phyloP scores from a whole-genome alignment of 2,329 filamentous ascomycete genomes.

The Aspergillaceae sp. region DNA sequence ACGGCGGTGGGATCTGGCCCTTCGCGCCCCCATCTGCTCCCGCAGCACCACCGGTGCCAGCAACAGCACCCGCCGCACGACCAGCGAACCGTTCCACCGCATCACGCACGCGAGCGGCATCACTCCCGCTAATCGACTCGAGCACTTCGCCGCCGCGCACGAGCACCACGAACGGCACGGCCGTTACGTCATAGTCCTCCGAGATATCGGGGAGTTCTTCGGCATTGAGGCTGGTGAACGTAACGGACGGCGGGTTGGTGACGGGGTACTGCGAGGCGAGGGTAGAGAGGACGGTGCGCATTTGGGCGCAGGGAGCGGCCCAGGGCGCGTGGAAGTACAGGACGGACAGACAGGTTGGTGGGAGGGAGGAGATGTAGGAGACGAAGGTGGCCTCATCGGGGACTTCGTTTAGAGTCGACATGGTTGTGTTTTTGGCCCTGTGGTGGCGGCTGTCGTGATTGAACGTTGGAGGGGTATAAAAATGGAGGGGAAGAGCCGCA shows the following conservation, averaged over 20 bases:
- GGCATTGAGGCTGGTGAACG: slow-evolving; percentile 86
- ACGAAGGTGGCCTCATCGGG: slow-evolving; percentile 65
- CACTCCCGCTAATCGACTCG: slow-evolving; percentile 82
- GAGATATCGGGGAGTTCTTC: slow-evolving; percentile 89
- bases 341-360: slow-evolving; percentile 64
- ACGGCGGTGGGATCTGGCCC: slow-evolving; percentile 31
- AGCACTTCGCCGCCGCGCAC: slow-evolving; percentile 65
- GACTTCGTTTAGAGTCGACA: slow-evolving; percentile 74
- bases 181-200: slow-evolving; percentile 87
- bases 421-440: slow-evolving; percentile 29
- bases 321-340: slow-evolving; percentile 95
- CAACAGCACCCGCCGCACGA: slow-evolving; percentile 24
- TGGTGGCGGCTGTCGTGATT: not conserved
- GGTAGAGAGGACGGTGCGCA: slow-evolving; percentile 75
- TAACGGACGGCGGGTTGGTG: slow-evolving; percentile 56
- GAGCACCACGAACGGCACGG: slow-evolving; percentile 85
- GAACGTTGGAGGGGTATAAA: not conserved
- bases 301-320: slow-evolving; percentile 92
- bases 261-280: slow-evolving; percentile 79
- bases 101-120: slow-evolving; percentile 72
- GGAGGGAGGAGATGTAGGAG: slow-evolving; percentile 56
- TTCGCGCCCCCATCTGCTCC: slow-evolving; percentile 12
- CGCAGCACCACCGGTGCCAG: slow-evolving; percentile 19
- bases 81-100: slow-evolving; percentile 77
- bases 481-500: slow-evolving; percentile 49